These are phyloP conservation scores for Clonostachys rhizophaga DNA, from an alignment of 2,329 filamentous ascomycete genomes.

Conservation along the genomic window DNA sequence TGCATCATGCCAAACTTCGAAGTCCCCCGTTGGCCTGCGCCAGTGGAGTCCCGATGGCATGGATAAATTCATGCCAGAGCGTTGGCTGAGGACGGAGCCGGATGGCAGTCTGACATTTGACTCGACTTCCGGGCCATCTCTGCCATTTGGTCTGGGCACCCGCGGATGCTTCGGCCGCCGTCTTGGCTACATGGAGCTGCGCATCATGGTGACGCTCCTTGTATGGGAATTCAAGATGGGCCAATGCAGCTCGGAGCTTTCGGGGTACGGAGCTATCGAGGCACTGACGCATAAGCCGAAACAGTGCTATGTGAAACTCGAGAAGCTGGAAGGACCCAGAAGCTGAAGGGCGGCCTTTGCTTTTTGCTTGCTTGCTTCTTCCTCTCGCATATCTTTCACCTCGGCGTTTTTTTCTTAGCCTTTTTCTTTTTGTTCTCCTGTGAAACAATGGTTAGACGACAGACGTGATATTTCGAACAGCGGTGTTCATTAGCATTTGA, in stretches of 20 bases:
- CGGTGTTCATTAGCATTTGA: no score
- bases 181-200: conserved; percentile 18
- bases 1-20: neutral
- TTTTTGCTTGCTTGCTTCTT: no score
- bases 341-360: no score
- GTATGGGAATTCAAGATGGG: conserved; percentile 18
- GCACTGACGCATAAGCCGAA: conserved; percentile 9
- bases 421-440: no score
- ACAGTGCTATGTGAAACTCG: conserved; percentile 7
- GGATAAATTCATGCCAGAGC: neutral
- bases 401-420: no score
- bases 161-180: conserved; percentile 27
- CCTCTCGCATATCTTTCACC: no score
- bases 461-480: no score
- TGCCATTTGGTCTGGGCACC: conserved; percentile 25
- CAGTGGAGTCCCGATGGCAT: neutral
- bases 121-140: conserved; percentile 17
- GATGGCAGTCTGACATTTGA: conserved; percentile 13
- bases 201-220: conserved; percentile 16
- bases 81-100: conserved; percentile 1
- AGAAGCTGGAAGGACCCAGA: neutral
- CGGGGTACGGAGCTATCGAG: conserved; percentile 8
- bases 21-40: neutral
- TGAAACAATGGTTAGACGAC: no score
- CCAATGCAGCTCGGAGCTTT: conserved; percentile 8